phyloP scores from a whole-genome alignment of 768 basidiomycete species.

The Sistotremastrum niveocremeum region DNA sequence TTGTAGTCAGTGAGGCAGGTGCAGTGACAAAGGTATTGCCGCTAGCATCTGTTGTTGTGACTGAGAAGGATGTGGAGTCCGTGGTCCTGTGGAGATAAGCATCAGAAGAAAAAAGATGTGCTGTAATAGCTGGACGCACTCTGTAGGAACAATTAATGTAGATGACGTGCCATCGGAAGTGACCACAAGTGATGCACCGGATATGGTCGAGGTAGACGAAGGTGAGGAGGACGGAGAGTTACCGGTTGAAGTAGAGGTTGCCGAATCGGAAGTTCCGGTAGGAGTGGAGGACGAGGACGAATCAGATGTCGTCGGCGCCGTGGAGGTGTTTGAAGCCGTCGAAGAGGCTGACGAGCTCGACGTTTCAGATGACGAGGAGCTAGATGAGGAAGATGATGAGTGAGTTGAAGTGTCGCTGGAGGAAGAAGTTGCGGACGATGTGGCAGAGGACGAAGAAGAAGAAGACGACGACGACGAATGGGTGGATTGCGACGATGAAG shows the following conservation, averaged over 20 bases:
- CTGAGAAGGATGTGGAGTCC: slow-evolving; percentile 35
- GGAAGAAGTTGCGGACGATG: slow-evolving; percentile 7
- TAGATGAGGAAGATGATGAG: not conserved
- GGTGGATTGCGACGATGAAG: not conserved
- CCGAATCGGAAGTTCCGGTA: not conserved
- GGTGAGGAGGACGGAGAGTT: not conserved
- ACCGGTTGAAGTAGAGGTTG: slow-evolving; percentile 6
- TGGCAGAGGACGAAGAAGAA: slow-evolving; percentile 7
- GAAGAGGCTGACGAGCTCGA: not conserved
- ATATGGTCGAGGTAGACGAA: too few relatives aligned
- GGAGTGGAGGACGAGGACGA: slow-evolving; percentile 3
- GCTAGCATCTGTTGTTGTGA: slow-evolving; percentile 45
- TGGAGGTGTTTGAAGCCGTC: slow-evolving; percentile 1
- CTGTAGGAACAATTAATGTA: not conserved
- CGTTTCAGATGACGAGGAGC: slow-evolving; percentile 4
- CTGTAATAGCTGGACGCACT: not conserved
- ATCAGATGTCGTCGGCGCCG: slow-evolving; percentile 11
- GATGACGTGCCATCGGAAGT: not conserved
- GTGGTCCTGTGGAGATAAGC: slow-evolving; percentile 30
- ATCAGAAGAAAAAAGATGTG: not conserved
- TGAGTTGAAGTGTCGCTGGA: not conserved
- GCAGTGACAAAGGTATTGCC: slow-evolving; percentile 36
- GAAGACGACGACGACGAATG: slow-evolving; percentile 1
- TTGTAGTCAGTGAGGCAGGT: slow-evolving; percentile 44
- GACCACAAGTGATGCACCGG: not conserved